Evolutionary conservation across 495 filamentous ascomycete species (phyloP).

Genomic region (Glonium stellatum): DNA sequence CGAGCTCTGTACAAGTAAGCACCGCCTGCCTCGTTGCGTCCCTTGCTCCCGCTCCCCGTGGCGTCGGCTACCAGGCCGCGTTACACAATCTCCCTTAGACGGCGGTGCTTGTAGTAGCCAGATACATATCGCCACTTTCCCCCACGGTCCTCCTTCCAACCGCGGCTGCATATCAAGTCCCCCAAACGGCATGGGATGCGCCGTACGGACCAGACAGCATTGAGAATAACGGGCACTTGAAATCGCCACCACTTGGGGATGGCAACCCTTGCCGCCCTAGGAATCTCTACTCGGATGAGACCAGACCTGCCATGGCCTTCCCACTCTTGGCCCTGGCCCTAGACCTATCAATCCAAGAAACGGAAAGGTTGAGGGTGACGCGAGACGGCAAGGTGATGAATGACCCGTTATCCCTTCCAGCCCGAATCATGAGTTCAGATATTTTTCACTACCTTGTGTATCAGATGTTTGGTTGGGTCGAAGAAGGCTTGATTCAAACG

Average conservation of each 20-base stretch:
- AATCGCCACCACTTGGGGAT: background rate
- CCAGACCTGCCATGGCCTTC: background rate
- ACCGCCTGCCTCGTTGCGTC: background rate
- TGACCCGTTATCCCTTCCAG: background rate
- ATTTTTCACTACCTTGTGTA: background rate
- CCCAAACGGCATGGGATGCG: background rate
- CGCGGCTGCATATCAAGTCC: background rate
- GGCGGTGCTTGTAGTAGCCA: background rate
- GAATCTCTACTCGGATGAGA: background rate
- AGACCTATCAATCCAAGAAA: background rate
- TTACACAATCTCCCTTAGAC: conserved; percentile 2
- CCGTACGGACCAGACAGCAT: background rate
- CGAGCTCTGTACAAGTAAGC: background rate
- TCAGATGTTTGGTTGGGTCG: background rate
- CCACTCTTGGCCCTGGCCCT: background rate
- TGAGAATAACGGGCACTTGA: conserved; percentile 1
- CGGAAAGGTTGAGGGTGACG: background rate
- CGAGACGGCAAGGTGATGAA: background rate
- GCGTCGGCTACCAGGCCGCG: background rate
- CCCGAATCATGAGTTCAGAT: background rate
- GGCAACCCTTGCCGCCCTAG: background rate
- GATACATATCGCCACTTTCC: background rate
- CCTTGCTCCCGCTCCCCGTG: background rate
- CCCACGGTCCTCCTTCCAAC: background rate
- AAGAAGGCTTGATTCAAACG: background rate